Evolutionary conservation across 2,329 filamentous ascomycete species (phyloP), one percentile per base, ranked within the genome.

Genomic region (Curvularia sp.): DNA sequence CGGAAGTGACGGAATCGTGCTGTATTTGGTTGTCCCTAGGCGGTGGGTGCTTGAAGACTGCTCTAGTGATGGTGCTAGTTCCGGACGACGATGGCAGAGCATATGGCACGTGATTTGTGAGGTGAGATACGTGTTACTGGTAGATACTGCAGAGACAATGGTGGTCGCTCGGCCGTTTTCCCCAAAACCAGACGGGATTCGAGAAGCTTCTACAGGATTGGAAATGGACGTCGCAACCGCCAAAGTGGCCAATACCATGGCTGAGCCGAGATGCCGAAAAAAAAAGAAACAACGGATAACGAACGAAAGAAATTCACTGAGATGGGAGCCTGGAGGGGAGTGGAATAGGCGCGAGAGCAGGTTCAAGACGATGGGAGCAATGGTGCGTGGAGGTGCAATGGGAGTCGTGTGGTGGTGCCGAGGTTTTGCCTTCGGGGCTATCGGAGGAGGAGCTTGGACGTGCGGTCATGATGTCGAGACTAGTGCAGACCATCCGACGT

Each of bases 391-490:
- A 44, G 44, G 42, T 26, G 50, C 4, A 52, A n/a, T 24, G 28
- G 38, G 31, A 26, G 44, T 53, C 43, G 57, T 35, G 53, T 53
- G 12, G 18, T 53, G 61, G 18, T 53, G 63, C 64, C 62, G 57
- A 63, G 62, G 62, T 58, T 63, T 58, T 44, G 61, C 63, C 62
- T 59, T 65, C 51, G 63, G 58, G 43, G 51, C 49, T 58, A 52
- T 52, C 50, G 57, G 49, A 57, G 68, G 65, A 72, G 67, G 64
- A 72, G 67, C 63, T 71, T 63, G 57, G 51, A 47, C 54, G 47
- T 31, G 35, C 49, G 51, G 42, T 62, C 62, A 67, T 69, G 67
- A 70, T 67, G 67, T 66, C 65, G 62, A 63, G 65, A 68, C 64
- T 61, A 38, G 30, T 31, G 30, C 10, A 31, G 30, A 12, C 30